These are phyloP conservation scores for Lasiodiplodia theobromae DNA, from an alignment of 2,329 filamentous ascomycete genomes.

Conservation along the genomic window DNA sequence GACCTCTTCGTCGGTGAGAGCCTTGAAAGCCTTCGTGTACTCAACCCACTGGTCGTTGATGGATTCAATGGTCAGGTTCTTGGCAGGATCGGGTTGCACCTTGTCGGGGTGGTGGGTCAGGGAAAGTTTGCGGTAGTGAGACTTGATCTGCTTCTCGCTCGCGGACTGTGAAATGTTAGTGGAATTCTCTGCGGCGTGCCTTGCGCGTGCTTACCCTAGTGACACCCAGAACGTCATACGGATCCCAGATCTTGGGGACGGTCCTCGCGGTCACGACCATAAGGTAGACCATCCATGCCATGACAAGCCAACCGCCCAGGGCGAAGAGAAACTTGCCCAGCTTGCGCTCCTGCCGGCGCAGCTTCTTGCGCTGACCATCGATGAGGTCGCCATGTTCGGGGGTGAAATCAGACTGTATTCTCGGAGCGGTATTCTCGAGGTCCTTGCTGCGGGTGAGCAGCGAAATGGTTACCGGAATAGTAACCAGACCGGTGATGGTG, in stretches of 20 bases:
- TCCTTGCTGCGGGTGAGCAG: slow-evolving; percentile 81
- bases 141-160: slow-evolving; percentile 90
- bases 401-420: slow-evolving; percentile 82
- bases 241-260: slow-evolving; percentile 86
- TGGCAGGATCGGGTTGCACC: slow-evolving; percentile 77
- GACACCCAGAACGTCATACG: slow-evolving; percentile 91
- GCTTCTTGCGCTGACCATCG: slow-evolving; percentile 79
- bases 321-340: slow-evolving; percentile 83
- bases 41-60: slow-evolving; percentile 93
- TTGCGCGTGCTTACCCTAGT: slow-evolving; percentile 67
- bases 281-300: slow-evolving; percentile 90
- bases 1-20: slow-evolving; percentile 94
- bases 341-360: slow-evolving; percentile 88
- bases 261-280: slow-evolving; percentile 79
- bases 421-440: slow-evolving; percentile 79
- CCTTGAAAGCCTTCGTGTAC: slow-evolving; percentile 96
- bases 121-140: slow-evolving; percentile 85
- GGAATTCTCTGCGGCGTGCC: slow-evolving; percentile 34
- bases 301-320: slow-evolving; percentile 78
- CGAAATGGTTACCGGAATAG: slow-evolving; percentile 87
- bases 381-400: slow-evolving; percentile 85
- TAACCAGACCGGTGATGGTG: slow-evolving; percentile 85
- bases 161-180: slow-evolving; percentile 64
- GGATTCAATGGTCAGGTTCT: slow-evolving; percentile 86
- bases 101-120: slow-evolving; percentile 94